These are phyloP conservation scores for Magnolia changhungtana DNA, from an alignment of 164 flowering plant species.

Conservation along the genomic window DNA sequence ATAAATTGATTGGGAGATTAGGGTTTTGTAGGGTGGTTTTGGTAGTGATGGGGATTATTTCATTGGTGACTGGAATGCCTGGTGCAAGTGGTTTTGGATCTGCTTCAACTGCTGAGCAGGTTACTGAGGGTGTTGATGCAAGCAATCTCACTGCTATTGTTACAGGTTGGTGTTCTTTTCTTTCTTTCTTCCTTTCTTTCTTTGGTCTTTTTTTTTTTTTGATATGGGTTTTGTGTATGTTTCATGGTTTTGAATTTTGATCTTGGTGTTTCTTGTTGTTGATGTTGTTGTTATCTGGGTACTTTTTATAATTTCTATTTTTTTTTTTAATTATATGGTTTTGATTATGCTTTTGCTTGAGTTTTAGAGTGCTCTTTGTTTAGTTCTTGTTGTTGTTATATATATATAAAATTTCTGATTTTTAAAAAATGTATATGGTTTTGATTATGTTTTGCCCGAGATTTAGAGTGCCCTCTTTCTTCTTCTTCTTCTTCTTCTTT, in stretches of 20 bases:
- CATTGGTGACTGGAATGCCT: conserved; percentile 58
- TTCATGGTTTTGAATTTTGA: background rate
- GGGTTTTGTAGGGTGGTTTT: background rate
- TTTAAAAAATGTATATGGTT: background rate
- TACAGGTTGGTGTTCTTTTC: conserved; percentile 46
- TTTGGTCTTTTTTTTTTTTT: background rate
- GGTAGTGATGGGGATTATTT: conserved; percentile 30
- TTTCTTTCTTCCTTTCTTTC: background rate
- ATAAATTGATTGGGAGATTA: background rate
- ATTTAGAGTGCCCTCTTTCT: no score
- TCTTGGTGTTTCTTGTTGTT: background rate
- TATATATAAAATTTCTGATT: background rate
- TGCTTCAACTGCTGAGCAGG: conserved; percentile 79
- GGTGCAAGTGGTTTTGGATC: conserved; percentile 91
- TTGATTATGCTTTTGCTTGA: no score
- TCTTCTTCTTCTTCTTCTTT: no score
- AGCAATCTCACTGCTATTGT: conserved; percentile 58
- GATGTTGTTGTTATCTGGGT: background rate
- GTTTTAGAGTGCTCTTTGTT: no score
- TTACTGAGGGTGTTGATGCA: conserved; percentile 72
- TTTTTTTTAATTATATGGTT: background rate
- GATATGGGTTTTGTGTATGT: background rate
- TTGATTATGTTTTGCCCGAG: no score
- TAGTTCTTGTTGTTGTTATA: no score
- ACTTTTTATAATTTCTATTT: background rate